Evolutionary conservation across 768 basidiomycete species (phyloP), one percentile per base, ranked within the genome.

Genomic region (Exsudoporus frostii): DNA sequence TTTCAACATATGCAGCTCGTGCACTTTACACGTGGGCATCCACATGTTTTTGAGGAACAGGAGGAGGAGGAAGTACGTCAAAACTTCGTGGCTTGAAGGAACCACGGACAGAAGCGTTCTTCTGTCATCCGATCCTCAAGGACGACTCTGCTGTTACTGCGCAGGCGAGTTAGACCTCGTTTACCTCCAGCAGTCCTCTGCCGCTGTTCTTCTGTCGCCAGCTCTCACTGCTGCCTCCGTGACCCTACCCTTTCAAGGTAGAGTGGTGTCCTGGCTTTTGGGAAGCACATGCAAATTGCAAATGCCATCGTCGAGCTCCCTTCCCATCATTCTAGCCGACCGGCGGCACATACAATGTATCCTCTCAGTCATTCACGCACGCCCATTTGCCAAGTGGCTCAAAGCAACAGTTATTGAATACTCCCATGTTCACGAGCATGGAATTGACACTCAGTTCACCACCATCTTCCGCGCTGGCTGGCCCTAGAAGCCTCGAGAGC

Each of bases 201-300:
- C n/a, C n/a, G n/a, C n/a, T n/a, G n/a, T n/a, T n/a, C n/a, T n/a
- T n/a, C n/a, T n/a, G n/a, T n/a, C n/a, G n/a, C n/a, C n/a, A n/a
- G n/a, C n/a, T n/a, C n/a, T n/a, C n/a, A n/a, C n/a, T n/a, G n/a
- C n/a, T n/a, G n/a, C n/a, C n/a, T n/a, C n/a, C n/a, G n/a, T n/a
- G n/a, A n/a, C n/a, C n/a, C n/a, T n/a, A 86, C 64, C 78, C 95
- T 15, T 85, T 99, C 61, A 98, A 98, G 74, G 78, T 74, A 13
- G 95, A 98, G 73, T 50, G 95, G 94, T 24, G 92, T 99, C 60
- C 74, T 79, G 62, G 92, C 93, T 5, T 97, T 96, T 60, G 97
- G 96, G 11, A 97, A 96, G 67, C 90, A 96, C 15, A 79, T 91
- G 68, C 85, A 91, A 51, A 93, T 99, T 51, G 86, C 89, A 20